These are phyloP conservation scores for Eucalyptus camaldulensis DNA, from an alignment of 345 rosid species.

Conservation along the genomic window DNA sequence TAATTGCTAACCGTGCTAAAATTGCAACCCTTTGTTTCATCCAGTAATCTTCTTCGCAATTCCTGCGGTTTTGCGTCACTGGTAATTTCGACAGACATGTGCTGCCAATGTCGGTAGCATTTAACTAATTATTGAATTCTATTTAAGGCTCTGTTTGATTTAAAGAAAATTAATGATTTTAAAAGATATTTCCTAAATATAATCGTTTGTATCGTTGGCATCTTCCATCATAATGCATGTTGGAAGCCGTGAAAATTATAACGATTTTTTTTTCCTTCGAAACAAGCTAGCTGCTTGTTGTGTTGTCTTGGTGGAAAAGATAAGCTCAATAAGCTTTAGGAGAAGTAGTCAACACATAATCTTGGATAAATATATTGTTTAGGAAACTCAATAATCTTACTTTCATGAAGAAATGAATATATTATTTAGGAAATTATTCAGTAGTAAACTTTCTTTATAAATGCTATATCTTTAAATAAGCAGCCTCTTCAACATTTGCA, in stretches of 20 bases:
- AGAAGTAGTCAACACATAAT: background rate
- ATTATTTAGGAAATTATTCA: background rate
- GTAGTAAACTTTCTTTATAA: background rate
- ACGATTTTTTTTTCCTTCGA: fast-evolving
- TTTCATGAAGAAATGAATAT: background rate
- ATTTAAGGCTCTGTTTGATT: too few species aligned
- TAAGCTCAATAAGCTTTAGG: background rate
- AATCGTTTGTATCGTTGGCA: background rate
- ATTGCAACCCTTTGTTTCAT: background rate
- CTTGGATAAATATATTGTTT: background rate
- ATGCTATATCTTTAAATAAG: fast-evolving
- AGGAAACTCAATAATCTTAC: background rate
- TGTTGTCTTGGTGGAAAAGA: background rate
- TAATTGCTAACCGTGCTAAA: background rate
- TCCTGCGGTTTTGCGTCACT: too few species aligned
- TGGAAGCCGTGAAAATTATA: too few species aligned
- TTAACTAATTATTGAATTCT: too few species aligned
- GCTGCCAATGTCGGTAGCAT: background rate
- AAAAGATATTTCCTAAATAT: too few species aligned
- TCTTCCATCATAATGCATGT: background rate
- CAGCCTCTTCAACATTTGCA: background rate
- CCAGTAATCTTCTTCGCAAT: background rate
- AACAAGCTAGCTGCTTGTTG: background rate
- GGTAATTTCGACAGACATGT: background rate
- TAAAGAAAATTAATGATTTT: too few species aligned